phyloP scores from a whole-genome alignment of 192 early-diverging fungal species.

The Blastocladiella britannica region DNA sequence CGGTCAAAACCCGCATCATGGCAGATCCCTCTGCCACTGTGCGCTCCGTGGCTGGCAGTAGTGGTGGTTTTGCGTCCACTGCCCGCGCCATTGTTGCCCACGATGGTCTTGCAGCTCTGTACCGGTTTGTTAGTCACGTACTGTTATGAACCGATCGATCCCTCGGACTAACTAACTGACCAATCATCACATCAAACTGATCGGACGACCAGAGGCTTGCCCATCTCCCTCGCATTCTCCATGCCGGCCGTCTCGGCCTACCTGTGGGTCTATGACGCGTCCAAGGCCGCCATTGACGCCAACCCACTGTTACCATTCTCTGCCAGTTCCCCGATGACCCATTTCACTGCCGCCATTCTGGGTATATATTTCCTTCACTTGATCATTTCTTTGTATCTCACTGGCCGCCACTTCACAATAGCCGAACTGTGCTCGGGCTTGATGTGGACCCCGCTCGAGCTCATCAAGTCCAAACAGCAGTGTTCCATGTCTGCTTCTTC shows the following conservation, averaged over 20 bases:
- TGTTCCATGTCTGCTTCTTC: too few species aligned
- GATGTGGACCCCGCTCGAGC: constrained; percentile 34
- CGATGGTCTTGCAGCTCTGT: not conserved
- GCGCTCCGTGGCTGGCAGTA: not conserved
- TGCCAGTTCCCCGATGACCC: not conserved
- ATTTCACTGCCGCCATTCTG: not conserved
- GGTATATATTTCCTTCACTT: not conserved
- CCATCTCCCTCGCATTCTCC: constrained; percentile 18
- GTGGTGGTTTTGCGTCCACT: not conserved
- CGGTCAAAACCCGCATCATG: not conserved
- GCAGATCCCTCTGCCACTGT: not conserved
- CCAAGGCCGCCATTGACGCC: not conserved
- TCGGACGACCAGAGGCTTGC: constrained; percentile 17
- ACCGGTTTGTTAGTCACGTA: not conserved
- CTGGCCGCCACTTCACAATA: not conserved
- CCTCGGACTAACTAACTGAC: not conserved
- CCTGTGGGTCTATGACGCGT: not conserved
- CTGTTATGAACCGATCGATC: not conserved
- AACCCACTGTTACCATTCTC: too few species aligned
- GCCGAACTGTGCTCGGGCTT: constrained; percentile 21
- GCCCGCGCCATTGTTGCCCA: too few species aligned
- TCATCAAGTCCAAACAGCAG: constrained; percentile 26
- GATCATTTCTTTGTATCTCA: too few species aligned
- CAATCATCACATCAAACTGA: too few species aligned
- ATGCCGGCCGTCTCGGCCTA: constrained; percentile 13